These are phyloP conservation scores for Verticillium nubilum DNA, from an alignment of 2,329 filamentous ascomycete genomes.

Conservation along the genomic window DNA sequence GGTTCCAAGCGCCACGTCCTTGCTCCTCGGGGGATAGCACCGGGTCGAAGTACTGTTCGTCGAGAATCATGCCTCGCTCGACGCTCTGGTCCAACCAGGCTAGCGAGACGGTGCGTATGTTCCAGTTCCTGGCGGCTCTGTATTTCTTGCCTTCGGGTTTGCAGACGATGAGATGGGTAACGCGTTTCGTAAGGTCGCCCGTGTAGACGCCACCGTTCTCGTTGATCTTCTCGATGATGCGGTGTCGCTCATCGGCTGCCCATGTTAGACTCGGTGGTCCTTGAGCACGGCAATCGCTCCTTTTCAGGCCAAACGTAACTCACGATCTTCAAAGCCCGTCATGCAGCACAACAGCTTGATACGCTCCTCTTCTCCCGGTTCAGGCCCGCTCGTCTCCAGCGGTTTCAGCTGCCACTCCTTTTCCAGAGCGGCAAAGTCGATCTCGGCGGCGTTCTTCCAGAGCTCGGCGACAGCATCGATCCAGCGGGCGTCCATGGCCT, in stretches of 20 bases:
- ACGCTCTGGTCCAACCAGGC: slow-evolving; percentile 85
- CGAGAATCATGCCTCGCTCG: slow-evolving; percentile 81
- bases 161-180: slow-evolving; percentile 82
- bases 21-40: slow-evolving; percentile 62
- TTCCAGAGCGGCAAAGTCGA: slow-evolving; percentile 69
- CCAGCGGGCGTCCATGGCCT: slow-evolving; percentile 77
- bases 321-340: slow-evolving; percentile 51
- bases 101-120: slow-evolving; percentile 69
- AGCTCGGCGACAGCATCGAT: slow-evolving; percentile 71
- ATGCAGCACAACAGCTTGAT: slow-evolving; percentile 46
- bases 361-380: slow-evolving; percentile 26
- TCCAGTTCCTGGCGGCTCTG: slow-evolving; percentile 77
- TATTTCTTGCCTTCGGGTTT: slow-evolving; percentile 85
- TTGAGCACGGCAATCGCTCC: not conserved
- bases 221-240: slow-evolving; percentile 62
- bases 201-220: slow-evolving; percentile 77
- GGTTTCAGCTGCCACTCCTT: slow-evolving; percentile 57
- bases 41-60: slow-evolving; percentile 81
- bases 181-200: slow-evolving; percentile 77
- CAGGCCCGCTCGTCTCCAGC: slow-evolving; percentile 49
- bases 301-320: slow-evolving; percentile 8
- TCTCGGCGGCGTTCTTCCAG: slow-evolving; percentile 76
- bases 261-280: not conserved
- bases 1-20: slow-evolving; percentile 70
- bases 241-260: slow-evolving; percentile 58